These are phyloP conservation scores for Macadamia tetraphylla DNA, from an alignment of 164 flowering plant species.

Conservation along the genomic window DNA sequence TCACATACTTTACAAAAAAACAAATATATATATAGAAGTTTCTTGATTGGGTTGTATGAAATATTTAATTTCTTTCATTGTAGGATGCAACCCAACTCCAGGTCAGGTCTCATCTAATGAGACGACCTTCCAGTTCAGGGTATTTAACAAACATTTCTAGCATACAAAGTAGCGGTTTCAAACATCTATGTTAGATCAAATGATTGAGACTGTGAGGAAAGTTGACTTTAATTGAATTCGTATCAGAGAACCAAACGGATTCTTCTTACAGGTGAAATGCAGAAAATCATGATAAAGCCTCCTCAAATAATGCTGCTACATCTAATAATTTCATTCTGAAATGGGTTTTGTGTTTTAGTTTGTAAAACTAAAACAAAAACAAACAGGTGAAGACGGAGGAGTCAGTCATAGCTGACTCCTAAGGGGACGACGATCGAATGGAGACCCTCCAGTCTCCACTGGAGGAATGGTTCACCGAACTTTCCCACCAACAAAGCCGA, in stretches of 20 bases:
- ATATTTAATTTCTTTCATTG: not conserved
- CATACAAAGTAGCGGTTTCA: constrained; percentile 28
- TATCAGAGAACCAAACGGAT: constrained; percentile 57
- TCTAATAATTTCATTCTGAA: too few species aligned
- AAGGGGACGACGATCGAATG: too few species aligned
- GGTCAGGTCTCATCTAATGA: constrained; percentile 30
- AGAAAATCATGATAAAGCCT: too few species aligned
- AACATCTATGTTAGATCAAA: constrained; percentile 19
- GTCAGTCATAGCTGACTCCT: too few species aligned
- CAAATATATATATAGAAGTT: constrained; percentile 1
- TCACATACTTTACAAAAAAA: too few species aligned
- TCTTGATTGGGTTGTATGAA: constrained; percentile 9
- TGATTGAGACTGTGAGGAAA: constrained; percentile 47
- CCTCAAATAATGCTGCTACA: too few species aligned
- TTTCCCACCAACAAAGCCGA: too few species aligned
- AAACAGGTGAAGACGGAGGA: too few species aligned
- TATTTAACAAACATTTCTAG: constrained; percentile 46
- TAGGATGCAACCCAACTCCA: constrained; percentile 51
- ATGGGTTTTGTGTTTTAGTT: too few species aligned
- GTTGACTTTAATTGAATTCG: constrained; percentile 34
- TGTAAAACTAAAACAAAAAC: too few species aligned
- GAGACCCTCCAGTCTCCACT: too few species aligned
- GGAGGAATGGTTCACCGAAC: too few species aligned
- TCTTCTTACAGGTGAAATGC: constrained; percentile 21
- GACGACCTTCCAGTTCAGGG: constrained; percentile 43